Base-by-base conservation (phyloP, 805 yeast species). In the Candida nitratophila region DNA sequence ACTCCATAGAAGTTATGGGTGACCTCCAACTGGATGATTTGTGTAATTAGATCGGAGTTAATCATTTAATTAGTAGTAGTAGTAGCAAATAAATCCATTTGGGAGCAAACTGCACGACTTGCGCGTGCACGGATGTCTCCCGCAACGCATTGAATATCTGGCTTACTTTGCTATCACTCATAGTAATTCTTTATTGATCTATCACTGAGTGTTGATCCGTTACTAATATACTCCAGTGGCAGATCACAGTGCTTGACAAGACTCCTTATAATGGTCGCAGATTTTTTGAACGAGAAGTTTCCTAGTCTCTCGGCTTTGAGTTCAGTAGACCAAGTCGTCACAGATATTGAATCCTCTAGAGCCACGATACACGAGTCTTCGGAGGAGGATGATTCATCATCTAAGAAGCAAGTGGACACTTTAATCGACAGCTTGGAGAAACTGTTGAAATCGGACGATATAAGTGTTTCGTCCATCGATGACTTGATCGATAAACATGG, bases 1-100 rank as follows among this genome's bases (percentile, higher is more conserved):
- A 84, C 52, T 50, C 68, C 45, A 50, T 70, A 56, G 54, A 62
- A 35, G 58, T 60, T 2, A 47, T 65, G 30, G 55, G 35, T 29
- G 39, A 33, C 11, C 27, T 44, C 34, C 36, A 40, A 14, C 31
- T 32, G 15, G 42, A 50, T 26, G 65, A 61, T 15, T 20, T 59
- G 14, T 39, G 39, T 32, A 12, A 17, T n/a, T 32, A 16, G 15
- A 11, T 14, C 15, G 16, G 10, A 30, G 15, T 12, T 30, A 30
- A 8, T 6, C 15, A 11, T 15, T 16, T 30, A 16, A 12, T 8
- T 14, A 30, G 6, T 12, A 30, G 15, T 30, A 5, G 6, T 30
- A 7, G 15, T 30, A 14, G 11, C 29, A n/a, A n/a, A n/a, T n/a
- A n/a, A n/a, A n/a, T n/a, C n/a, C n/a, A n/a, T n/a, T n/a, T n/a